These are phyloP conservation scores for Acanthochlamys bracteata DNA, from an alignment of 106 monocot species.

Conservation along the genomic window DNA sequence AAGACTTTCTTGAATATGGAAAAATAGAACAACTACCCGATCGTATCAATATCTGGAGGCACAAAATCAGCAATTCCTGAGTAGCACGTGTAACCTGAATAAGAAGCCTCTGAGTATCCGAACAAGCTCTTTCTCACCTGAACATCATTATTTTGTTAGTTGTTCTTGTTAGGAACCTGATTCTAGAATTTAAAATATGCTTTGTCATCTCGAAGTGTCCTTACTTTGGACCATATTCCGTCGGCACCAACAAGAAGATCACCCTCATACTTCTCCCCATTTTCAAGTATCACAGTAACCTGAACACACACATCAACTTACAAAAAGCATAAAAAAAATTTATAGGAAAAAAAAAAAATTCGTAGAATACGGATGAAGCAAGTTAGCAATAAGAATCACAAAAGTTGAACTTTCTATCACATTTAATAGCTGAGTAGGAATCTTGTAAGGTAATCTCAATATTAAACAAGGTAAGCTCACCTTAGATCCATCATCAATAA, in stretches of 20 bases:
- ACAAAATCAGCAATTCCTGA: constrained; percentile 99
- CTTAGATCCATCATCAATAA: constrained; percentile 77
- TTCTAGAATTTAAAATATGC: background rate
- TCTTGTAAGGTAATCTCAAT: no score
- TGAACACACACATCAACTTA: constrained; percentile 25
- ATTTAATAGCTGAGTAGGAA: no score
- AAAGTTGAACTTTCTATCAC: no score
- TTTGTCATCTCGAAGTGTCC: no score
- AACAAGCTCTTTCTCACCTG: constrained; percentile 78
- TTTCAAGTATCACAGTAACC: constrained; percentile 84
- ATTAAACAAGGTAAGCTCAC: constrained; percentile 23
- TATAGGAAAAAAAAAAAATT: no score
- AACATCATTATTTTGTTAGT: constrained; percentile 4
- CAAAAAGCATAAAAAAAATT: no score
- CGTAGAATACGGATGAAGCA: no score
- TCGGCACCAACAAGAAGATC: constrained; percentile 97
- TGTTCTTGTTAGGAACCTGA: background rate
- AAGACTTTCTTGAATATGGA: no score
- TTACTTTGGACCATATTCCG: constrained; percentile 94
- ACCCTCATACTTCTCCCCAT: constrained; percentile 76
- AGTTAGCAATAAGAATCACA: no score
- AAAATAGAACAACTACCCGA: constrained; percentile 56
- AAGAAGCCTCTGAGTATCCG: constrained; percentile 69
- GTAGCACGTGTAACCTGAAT: constrained; percentile 96
- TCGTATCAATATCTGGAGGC: constrained; percentile 88